Base-by-base conservation (phyloP, 202 grass and related monocot genomes). In the Setaria viridis region DNA sequence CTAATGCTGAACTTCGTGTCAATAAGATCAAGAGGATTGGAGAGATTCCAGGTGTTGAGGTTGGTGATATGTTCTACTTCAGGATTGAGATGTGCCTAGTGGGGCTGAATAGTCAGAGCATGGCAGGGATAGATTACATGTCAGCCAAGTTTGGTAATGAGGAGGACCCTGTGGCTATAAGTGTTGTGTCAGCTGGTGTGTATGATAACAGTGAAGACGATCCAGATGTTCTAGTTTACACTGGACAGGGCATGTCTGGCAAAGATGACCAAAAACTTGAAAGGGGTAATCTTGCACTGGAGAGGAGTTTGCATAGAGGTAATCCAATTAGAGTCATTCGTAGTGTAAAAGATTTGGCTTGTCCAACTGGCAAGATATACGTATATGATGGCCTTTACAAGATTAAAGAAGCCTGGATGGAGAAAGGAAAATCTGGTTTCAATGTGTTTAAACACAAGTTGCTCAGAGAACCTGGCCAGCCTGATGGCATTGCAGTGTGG, bases 1-100 rank as follows among this genome's bases (percentile, higher is more conserved):
- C 89, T 71, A 78, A 19, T 77, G 84, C 78, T 88, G 87, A 93
- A 30, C 85, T 96, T 35, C 83, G 89, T 76, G 89, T 86, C 53
- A 96, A 96, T 74, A 87, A 77, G 85, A 57, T 30, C 47, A 96
- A 91, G 80, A 86, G 76, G 87, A 85, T 96, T 62, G 91, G 94
- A 42, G 54, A 84, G 43, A 84, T 96, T 72, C 91, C 87, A 8
- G 94, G 94, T 57, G 84, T 96, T 4, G 89, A 91, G 69, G 89
- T 96, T 56, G 94, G 94, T 50, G 94, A 95, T 70, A 93, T 93
- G 83, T 95, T 95, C 70, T 95, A 95, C 87, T 96, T 96, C 39
- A 86, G 94, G 77, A 89, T 93, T n/a, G 94, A 96, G 85, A 93
- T 93, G 89, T 90, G 94, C 56, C 57, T 91, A 34, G 88, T 96